A percentile compares a stretch with the other conserved stretches of the same genome.
phyloP scores from a whole-genome alignment of 306 rosid species.

The Neltuma alba region DNA sequence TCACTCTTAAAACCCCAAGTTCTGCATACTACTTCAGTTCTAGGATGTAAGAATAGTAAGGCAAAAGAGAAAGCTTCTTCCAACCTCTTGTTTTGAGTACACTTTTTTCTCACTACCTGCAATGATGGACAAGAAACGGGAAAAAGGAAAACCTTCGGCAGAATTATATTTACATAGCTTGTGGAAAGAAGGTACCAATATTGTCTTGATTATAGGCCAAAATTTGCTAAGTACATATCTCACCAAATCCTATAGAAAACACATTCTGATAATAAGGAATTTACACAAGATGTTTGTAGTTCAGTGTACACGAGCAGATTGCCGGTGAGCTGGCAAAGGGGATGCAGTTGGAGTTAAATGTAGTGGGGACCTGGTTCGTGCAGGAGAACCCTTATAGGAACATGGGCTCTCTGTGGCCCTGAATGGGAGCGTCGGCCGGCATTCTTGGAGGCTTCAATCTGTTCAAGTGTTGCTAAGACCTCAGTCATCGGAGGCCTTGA shows the following conservation, averaged over 20 bases:
- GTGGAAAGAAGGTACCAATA: constrained; percentile 21
- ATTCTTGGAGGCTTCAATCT: constrained; percentile 59
- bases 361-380: constrained; percentile 44
- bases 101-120: neutral
- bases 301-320: constrained; percentile 49
- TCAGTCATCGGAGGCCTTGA: constrained; percentile 80
- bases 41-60: neutral
- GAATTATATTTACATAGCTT: constrained; percentile 11
- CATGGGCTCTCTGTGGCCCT: constrained; percentile 40
- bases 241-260: constrained; percentile 27
- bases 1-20: constrained; percentile 7
- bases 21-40: neutral
- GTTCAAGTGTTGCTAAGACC: constrained; percentile 70
- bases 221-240: constrained; percentile 36
- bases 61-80: neutral
- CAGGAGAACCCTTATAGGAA: constrained; percentile 43
- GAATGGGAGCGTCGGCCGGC: too few species aligned
- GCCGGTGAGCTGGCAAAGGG: constrained; percentile 55
- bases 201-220: constrained; percentile 24
- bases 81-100: neutral
- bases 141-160: constrained; percentile 9
- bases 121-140: neutral
- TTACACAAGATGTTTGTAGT: constrained; percentile 31
- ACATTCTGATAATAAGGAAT: constrained; percentile 35
- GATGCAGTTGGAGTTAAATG: constrained; percentile 49